phyloP scores from a whole-genome alignment of 441 rosid species.

The Gossypium trilobum region DNA sequence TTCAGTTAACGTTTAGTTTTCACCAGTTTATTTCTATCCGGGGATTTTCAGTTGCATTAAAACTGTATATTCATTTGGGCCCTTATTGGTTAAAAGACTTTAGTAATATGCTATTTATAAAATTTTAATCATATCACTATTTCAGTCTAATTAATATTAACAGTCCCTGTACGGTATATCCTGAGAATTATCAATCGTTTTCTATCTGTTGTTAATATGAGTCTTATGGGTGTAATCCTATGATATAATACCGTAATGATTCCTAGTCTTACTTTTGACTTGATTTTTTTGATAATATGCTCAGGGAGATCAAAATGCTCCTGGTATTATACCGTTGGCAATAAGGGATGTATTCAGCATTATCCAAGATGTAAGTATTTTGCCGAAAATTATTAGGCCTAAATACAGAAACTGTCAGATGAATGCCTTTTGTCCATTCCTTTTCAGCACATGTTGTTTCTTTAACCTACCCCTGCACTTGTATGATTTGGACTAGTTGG shows the following conservation, averaged over 20 bases:
- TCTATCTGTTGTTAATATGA: not conserved
- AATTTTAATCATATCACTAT: not conserved
- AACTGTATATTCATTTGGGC: not conserved
- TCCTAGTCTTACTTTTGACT: not conserved
- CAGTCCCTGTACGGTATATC: not conserved
- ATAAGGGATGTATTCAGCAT: conserved; percentile 95
- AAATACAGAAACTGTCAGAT: not conserved
- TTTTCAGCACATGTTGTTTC: not conserved
- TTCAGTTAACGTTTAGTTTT: not conserved
- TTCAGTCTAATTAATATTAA: not conserved
- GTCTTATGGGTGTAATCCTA: not conserved
- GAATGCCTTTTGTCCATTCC: not conserved
- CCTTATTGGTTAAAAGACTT: not conserved
- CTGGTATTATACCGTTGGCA: conserved; percentile 94
- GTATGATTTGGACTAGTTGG: not conserved
- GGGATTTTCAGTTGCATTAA: not conserved
- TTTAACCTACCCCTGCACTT: not conserved
- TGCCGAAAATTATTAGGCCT: not conserved
- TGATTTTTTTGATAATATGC: conserved; percentile 17
- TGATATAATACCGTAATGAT: not conserved
- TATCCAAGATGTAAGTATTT: conserved; percentile 81
- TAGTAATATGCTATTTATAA: not conserved
- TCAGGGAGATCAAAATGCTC: conserved; percentile 92
- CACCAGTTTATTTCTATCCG: not conserved
- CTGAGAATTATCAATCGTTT: not conserved